These are phyloP conservation scores for Agaricus sinodeliciosus DNA, from an alignment of 768 basidiomycete genomes.

Conservation along the genomic window DNA sequence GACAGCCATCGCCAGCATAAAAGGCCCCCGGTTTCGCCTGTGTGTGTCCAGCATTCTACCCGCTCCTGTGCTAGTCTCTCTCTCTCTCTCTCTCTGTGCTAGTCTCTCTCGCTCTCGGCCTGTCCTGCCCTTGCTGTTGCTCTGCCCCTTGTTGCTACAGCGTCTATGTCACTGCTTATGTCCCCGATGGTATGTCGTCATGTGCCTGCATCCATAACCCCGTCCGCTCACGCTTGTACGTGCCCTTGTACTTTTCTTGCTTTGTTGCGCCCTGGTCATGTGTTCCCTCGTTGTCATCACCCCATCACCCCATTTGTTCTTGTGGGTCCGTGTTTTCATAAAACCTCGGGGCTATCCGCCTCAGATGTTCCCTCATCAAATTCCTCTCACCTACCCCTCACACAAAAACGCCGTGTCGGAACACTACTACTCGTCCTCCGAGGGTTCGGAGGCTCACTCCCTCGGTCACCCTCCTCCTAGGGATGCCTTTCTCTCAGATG, in stretches of 20 bases:
- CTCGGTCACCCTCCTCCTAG: conserved; percentile 1
- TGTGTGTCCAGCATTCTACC: neutral
- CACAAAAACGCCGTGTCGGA: conserved; percentile 9
- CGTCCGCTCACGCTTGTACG: neutral
- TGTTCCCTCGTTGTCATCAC: neutral
- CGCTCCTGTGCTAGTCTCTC: neutral
- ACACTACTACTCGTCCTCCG: conserved; percentile 1
- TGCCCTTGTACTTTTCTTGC: conserved; percentile 3
- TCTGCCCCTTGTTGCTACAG: neutral
- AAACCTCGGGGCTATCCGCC: conserved; percentile 2
- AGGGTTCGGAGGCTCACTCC: conserved; percentile 4
- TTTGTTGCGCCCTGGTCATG: conserved; percentile 1
- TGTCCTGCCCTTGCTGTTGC: neutral
- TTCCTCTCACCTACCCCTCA: neutral
- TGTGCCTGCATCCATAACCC: neutral
- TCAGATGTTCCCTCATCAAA: conserved; percentile 4
- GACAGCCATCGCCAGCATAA: neutral
- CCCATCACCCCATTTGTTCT: conserved; percentile 1
- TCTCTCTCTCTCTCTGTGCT: neutral
- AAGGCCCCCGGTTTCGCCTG: neutral
- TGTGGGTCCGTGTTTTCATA: conserved; percentile 10
- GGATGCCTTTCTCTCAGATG: conserved; percentile 1
- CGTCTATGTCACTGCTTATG: neutral
- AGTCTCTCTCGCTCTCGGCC: neutral
- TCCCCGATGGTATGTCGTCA: neutral